Evolutionary conservation across 2,329 filamentous ascomycete genomes (phyloP).

Genomic region (Venturia effusa): DNA sequence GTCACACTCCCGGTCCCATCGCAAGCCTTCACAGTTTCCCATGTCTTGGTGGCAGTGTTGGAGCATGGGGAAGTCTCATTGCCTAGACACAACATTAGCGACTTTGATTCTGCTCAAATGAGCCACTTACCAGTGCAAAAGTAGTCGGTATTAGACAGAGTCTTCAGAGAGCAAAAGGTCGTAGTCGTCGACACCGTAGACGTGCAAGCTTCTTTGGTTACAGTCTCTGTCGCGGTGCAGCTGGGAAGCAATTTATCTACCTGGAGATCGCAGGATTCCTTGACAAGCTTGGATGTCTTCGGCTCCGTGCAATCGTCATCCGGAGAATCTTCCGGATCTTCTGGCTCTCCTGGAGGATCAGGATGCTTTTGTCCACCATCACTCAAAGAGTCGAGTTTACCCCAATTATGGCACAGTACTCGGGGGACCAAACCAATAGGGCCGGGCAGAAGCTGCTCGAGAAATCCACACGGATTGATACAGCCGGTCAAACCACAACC

Average conservation of each 20-base stretch:
- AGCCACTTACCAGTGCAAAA: neutral
- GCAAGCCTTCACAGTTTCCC: neutral
- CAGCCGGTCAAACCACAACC: neutral
- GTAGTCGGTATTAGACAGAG: neutral
- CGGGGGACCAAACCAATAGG: neutral
- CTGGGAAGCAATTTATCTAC: neutral
- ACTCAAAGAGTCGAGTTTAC: neutral
- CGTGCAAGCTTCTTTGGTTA: neutral
- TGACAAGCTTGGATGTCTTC: neutral
- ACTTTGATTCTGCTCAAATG: neutral
- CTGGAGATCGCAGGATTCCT: neutral
- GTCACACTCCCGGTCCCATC: neutral
- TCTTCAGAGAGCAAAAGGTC: neutral
- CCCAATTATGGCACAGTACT: neutral
- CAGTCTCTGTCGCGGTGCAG: neutral
- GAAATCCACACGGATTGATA: neutral
- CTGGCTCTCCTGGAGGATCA: neutral
- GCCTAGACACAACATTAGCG: neutral
- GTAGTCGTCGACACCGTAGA: neutral
- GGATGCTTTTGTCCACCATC: neutral
- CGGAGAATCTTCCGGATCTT: neutral
- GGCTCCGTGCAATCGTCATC: neutral
- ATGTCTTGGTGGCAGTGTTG: neutral
- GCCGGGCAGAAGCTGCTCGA: neutral
- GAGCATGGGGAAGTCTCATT: neutral